phyloP scores from a whole-genome alignment of 192 early-diverging fungal species.

The Linnemannia zychae region DNA sequence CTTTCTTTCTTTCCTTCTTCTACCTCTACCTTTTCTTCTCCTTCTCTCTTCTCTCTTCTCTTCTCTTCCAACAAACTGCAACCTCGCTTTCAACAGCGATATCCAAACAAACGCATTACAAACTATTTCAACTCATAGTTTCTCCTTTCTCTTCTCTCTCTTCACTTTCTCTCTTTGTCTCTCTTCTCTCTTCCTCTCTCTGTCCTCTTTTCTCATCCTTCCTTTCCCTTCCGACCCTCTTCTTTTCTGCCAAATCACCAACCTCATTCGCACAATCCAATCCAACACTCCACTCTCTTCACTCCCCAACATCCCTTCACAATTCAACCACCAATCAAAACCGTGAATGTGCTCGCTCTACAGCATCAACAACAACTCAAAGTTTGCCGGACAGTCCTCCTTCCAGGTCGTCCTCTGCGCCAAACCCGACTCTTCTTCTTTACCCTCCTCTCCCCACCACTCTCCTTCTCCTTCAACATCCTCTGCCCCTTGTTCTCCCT shows the following conservation, averaged over 20 bases:
- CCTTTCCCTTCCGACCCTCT: neutral
- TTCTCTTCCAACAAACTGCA: too few relatives aligned
- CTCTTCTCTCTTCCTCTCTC: constrained; percentile 2
- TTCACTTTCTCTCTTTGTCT: neutral
- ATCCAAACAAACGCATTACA: neutral
- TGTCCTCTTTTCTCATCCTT: neutral
- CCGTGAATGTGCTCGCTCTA: constrained; percentile 46
- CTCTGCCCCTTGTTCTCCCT: constrained; percentile 19
- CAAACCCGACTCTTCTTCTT: constrained; percentile 25
- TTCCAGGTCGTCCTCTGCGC: constrained; percentile 45
- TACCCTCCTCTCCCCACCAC: neutral
- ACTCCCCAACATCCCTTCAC: neutral
- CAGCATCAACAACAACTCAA: constrained; percentile 52
- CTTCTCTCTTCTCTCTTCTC: too few relatives aligned
- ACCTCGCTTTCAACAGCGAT: too few relatives aligned
- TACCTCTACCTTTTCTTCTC: too few relatives aligned
- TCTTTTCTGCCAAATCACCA: neutral
- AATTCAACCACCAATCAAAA: neutral
- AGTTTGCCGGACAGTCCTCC: constrained; percentile 30
- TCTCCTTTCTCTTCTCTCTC: neutral
- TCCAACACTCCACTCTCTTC: too few relatives aligned
- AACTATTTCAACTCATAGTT: neutral
- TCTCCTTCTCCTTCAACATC: constrained; percentile 3
- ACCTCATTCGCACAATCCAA: too few relatives aligned
- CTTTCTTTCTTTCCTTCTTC: too few relatives aligned